These are phyloP conservation scores for Tetracladium maxilliforme DNA, from an alignment of 2,329 filamentous ascomycete genomes.

Conservation along the genomic window DNA sequence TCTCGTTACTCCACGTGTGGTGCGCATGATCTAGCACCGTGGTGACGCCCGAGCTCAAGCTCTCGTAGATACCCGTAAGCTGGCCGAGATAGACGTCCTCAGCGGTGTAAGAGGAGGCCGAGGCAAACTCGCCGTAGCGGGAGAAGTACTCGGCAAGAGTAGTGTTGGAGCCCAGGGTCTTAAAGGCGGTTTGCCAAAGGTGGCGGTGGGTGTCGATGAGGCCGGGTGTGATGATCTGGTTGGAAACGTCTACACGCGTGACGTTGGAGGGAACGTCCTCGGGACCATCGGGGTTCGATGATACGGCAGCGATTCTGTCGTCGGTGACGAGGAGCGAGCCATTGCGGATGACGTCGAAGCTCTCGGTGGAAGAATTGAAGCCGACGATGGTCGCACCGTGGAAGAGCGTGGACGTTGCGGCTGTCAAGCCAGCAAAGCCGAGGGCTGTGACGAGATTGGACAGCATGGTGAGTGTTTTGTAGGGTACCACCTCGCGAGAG, in stretches of 20 bases:
- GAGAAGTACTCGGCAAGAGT: slow-evolving; percentile 30
- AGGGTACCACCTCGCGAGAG: too few relatives aligned
- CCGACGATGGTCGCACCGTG: slow-evolving; percentile 23
- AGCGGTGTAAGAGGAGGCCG: slow-evolving; percentile 17
- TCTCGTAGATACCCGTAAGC: slow-evolving; percentile 30
- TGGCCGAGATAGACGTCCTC: slow-evolving; percentile 31
- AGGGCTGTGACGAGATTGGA: too few relatives aligned
- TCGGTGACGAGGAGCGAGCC: slow-evolving; percentile 23
- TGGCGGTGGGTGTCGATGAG: slow-evolving; percentile 43
- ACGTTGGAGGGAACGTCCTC: slow-evolving; percentile 12
- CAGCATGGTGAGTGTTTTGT: too few relatives aligned
- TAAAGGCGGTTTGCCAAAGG: slow-evolving; percentile 38
- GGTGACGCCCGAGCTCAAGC: slow-evolving; percentile 36
- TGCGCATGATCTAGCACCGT: slow-evolving; percentile 37
- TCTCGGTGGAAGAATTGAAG: slow-evolving; percentile 18
- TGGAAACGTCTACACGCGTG: slow-evolving; percentile 28
- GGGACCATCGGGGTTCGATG: slow-evolving; percentile 5
- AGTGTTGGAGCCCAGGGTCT: slow-evolving; percentile 34
- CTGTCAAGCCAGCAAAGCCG: too few relatives aligned
- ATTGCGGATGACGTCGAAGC: slow-evolving; percentile 20
- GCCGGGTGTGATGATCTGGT: slow-evolving; percentile 36
- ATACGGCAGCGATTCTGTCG: slow-evolving; percentile 19
- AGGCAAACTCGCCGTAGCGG: slow-evolving; percentile 20
- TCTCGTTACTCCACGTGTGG: slow-evolving; percentile 26
- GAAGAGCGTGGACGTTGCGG: slow-evolving; percentile 12